A percentile compares a stretch with the other conserved stretches of the same genome.
Evolutionary conservation across 208 protist species (phyloP).

Genomic region (Acanthamoeba comandoni): DNA sequence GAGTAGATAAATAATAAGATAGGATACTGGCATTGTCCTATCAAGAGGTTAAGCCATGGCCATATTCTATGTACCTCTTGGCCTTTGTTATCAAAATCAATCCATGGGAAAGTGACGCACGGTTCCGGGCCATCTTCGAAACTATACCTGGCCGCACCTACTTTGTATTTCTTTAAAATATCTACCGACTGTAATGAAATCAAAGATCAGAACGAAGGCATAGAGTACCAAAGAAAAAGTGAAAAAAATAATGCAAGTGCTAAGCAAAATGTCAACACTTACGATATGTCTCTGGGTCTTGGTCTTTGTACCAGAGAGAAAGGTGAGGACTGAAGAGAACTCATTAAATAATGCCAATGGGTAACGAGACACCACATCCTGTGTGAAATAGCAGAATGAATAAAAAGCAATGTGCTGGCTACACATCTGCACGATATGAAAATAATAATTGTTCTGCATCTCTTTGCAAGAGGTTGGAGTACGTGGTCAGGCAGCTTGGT

Average conservation of each 20-base stretch:
- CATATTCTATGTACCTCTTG: too few relatives aligned
- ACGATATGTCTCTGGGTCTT: slow-evolving; percentile 43
- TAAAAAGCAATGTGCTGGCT: neutral
- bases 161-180: slow-evolving; percentile 70
- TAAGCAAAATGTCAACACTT: neutral
- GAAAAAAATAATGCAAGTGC: neutral
- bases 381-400: neutral
- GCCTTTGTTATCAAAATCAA: slow-evolving; percentile 2
- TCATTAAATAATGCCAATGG: slow-evolving; percentile 54
- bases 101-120: slow-evolving; percentile 85
- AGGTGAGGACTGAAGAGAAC: slow-evolving; percentile 31
- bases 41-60: too few relatives aligned
- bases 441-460: neutral
- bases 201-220: neutral
- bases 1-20: neutral
- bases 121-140: slow-evolving; percentile 66
- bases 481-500: slow-evolving; percentile 43
- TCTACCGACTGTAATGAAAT: slow-evolving; percentile 47
- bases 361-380: slow-evolving; percentile 49
- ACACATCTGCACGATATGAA: neutral
- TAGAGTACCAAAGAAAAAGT: neutral
- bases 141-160: slow-evolving; percentile 78
- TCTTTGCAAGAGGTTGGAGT: neutral
- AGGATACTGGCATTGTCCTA: too few relatives aligned
- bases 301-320: slow-evolving; percentile 46